Percentiles rank a stretch among this genome's conserved stretches.
Evolutionary conservation across 345 rosid species (phyloP).

Genomic region (Gossypium raimondii): DNA sequence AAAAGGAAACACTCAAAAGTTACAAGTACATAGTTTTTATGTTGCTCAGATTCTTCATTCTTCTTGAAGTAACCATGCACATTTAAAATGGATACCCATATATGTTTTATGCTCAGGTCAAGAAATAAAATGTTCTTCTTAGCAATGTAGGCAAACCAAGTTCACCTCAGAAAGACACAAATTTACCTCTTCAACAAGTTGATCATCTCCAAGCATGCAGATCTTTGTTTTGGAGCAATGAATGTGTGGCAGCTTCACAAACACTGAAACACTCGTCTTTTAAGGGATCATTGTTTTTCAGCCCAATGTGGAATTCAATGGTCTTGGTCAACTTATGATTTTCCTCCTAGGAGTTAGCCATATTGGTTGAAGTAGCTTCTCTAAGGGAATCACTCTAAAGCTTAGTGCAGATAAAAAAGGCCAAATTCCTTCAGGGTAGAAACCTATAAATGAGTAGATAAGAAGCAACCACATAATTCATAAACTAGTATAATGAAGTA

Average conservation of each 20-base stretch:
- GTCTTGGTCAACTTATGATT: not conserved
- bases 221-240: no score
- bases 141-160: not conserved
- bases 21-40: not conserved
- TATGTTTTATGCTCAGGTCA: not conserved
- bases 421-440: not conserved
- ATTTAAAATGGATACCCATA: no score
- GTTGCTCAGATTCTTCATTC: no score
- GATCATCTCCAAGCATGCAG: no score
- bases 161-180: not conserved
- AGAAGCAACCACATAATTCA: not conserved
- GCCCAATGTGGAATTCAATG: not conserved
- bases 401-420: not conserved
- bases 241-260: no score
- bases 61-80: no score
- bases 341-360: not conserved
- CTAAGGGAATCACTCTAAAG: not conserved
- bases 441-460: not conserved
- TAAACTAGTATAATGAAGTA: not conserved
- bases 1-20: not conserved
- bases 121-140: not conserved
- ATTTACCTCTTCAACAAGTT: not conserved
- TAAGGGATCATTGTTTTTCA: no score
- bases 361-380: not conserved
- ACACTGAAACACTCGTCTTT: no score